Conservation (phyloP, 495 filamentous ascomycete genomes). For the Annulohypoxylon bovei region DNA sequence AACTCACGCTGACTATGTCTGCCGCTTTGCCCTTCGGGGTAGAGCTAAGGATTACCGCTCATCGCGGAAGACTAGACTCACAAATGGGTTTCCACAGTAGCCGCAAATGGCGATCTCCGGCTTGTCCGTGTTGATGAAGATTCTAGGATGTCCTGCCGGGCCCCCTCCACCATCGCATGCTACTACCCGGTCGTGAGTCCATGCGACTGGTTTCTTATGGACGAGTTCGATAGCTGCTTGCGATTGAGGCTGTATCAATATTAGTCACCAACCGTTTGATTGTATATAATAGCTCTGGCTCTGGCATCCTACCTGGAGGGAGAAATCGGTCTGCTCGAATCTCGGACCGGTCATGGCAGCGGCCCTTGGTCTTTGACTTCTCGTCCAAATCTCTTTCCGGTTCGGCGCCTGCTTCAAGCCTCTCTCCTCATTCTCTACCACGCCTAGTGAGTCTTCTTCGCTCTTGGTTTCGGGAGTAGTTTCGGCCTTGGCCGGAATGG, state of each 20-base stretch:
- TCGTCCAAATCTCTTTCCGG: conserved; percentile 78
- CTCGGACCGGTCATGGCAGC: conserved; percentile 90
- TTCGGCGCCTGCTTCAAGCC: conserved; percentile 86
- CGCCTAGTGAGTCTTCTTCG: conserved; percentile 59
- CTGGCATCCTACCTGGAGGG: conserved; percentile 75
- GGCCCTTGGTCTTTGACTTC: conserved; percentile 80
- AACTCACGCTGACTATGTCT: neutral
- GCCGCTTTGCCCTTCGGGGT: neutral
- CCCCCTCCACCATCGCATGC: conserved; percentile 95
- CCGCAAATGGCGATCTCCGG: conserved; percentile 87
- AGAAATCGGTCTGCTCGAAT: conserved; percentile 96
- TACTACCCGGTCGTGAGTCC: conserved; percentile 82
- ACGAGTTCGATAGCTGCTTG: conserved; percentile 93
- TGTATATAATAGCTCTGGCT: neutral
- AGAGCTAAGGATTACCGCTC: neutral
- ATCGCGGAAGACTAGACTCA: conserved; percentile 59
- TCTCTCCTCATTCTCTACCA: conserved; percentile 68
- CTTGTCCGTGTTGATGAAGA: conserved; percentile 99
- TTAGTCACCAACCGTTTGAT: conserved; percentile 11
- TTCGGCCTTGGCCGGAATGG: conserved; percentile 68
- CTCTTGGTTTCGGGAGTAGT: conserved; percentile 56
- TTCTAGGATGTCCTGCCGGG: conserved; percentile 86
- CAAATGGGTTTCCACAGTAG: conserved; percentile 96
- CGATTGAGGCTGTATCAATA: conserved; percentile 76
- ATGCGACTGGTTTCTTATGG: conserved; percentile 92